Base-by-base conservation (phyloP, 345 rosid species). In the Nephelium lappaceum region DNA sequence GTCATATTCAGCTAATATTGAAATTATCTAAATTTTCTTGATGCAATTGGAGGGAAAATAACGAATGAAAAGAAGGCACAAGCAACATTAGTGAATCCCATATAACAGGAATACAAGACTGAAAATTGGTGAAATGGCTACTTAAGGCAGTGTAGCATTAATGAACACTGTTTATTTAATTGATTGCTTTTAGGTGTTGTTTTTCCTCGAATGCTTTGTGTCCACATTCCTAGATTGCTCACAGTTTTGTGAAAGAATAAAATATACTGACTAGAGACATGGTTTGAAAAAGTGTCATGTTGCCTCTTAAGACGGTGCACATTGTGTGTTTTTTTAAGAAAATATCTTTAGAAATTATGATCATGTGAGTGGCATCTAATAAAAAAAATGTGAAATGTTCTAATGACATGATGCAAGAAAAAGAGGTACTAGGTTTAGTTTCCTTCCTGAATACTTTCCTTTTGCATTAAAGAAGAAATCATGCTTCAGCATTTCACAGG, bases 381-480 rank as follows among this genome's bases (percentile, higher is more conserved):
- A 12, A 36, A 39, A 25, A 14, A 57, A 60, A 14, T 58, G 8
- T 38, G 36, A 73, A 73, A 60, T 60, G 61, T n/a, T 41, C 23
- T 19, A 42, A 11, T 31, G 39, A 71, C 24, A 1, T 10, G 24
- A 71, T 71, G 43, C 4, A 53, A 53, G 45, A n/a, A 1, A 39
- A 60, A 39, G 27, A 39, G 12, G 60, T 21, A 23, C 3, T 14
- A 25, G 8, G 23, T 74, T 21, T 61, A 21, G 6, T 74, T 21
- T 43, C 47, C 58, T 21, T 43, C 47, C 58, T 43, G 18, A 62
- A 42, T 25, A 61, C 18, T 62, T 62, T 24, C 67, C 38, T 7
- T 73, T 8, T 64, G 21, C 24, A 21, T 41, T 24, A 15, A 60
- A 72, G 38, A 68, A 68, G 71, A 42, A n/a, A 67, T n/a, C 53